Evolutionary conservation across 2,329 filamentous ascomycete species (phyloP).

Genomic region (Madurella fahalii): DNA sequence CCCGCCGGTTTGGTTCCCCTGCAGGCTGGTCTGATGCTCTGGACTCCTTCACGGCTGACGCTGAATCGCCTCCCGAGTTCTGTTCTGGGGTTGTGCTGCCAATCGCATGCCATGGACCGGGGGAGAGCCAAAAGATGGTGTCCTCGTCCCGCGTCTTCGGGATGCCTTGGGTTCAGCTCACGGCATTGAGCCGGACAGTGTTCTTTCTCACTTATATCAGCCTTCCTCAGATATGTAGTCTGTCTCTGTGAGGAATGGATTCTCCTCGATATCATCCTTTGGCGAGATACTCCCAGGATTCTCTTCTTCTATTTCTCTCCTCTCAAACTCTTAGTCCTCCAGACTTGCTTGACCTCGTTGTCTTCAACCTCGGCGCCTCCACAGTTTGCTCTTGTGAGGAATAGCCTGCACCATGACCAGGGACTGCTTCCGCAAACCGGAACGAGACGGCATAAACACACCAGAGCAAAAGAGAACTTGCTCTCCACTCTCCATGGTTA

Average conservation of each 20-base stretch:
- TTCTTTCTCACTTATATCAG: not conserved
- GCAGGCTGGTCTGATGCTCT: no score
- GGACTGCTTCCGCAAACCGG: not conserved
- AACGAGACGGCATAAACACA: not conserved
- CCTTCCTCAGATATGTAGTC: not conserved
- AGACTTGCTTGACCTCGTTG: no score
- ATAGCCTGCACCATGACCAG: not conserved
- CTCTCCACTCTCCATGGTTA: constrained; percentile 14
- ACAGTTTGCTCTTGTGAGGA: no score
- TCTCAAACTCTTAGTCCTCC: not conserved
- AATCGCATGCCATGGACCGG: no score
- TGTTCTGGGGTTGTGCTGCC: no score
- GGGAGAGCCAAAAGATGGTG: not conserved
- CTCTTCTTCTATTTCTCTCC: not conserved
- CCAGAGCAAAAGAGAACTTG: not conserved
- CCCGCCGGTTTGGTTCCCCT: not conserved
- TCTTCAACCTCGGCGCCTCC: no score
- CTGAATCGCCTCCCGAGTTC: no score
- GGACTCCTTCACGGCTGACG: no score
- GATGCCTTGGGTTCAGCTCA: not conserved
- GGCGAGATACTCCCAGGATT: not conserved
- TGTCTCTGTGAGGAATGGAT: constrained; percentile 3
- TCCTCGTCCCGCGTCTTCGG: not conserved
- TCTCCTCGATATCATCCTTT: not conserved
- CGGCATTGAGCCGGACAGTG: not conserved